Evolutionary conservation across 225 moss, liverwort and hornwort genomes (phyloP).

Genomic region (Pseudoscleropodium purum): DNA sequence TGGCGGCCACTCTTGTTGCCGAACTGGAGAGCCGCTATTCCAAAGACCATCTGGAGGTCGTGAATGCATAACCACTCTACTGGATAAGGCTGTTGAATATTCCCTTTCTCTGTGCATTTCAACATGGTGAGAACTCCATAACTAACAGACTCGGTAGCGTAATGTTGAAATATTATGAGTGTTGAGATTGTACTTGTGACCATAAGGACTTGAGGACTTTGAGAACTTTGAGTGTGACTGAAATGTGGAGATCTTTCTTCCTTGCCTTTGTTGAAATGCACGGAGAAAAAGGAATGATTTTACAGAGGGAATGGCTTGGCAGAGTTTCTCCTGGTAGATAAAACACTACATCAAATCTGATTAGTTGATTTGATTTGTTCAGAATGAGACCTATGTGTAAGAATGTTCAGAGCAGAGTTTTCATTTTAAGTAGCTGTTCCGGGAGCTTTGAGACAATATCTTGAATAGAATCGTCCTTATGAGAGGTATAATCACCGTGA

Average conservation of each 20-base stretch:
- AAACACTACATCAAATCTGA: background rate
- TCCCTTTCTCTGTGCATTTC: slow-evolving; percentile 13
- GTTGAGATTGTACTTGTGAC: background rate
- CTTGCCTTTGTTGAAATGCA: slow-evolving; percentile 8
- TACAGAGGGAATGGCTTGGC: background rate
- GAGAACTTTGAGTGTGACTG: background rate
- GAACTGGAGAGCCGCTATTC: slow-evolving; percentile 36
- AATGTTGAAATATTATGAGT: background rate
- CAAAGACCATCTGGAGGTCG: slow-evolving; percentile 39
- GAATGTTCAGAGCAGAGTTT: background rate
- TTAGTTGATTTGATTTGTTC: background rate
- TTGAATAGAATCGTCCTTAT: background rate
- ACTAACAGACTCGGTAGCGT: background rate
- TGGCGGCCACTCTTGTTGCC: slow-evolving; percentile 32
- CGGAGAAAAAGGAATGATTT: background rate
- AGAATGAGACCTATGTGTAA: background rate
- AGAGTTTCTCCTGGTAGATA: background rate
- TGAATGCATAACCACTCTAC: background rate
- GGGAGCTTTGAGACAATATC: background rate
- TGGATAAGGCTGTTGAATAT: background rate
- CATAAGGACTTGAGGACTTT: background rate
- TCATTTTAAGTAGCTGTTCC: background rate
- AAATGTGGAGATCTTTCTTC: background rate
- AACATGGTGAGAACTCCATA: slow-evolving; percentile 12
- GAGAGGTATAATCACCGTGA: background rate